Conservation (phyloP, 345 rosid species). For the Kernera saxatilis region DNA sequence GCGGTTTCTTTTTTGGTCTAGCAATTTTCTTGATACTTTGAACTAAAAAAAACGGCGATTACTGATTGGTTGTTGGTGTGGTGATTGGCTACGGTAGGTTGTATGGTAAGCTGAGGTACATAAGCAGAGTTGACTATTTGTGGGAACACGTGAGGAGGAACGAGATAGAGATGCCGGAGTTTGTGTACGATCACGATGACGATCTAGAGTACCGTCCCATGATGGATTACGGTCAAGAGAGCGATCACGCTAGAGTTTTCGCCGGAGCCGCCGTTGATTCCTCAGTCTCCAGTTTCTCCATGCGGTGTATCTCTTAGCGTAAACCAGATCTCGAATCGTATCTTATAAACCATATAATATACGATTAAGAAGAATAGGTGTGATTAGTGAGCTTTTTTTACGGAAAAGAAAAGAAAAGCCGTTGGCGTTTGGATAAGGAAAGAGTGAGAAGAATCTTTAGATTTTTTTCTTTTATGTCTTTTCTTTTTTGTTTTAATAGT, state of each 20-base stretch:
- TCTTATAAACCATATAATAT: conserved; percentile 17
- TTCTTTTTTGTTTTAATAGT: background rate
- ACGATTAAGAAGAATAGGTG: background rate
- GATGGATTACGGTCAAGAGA: conserved; percentile 74
- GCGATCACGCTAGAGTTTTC: conserved; percentile 57
- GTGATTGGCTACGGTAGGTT: conserved; percentile 42
- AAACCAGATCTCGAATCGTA: conserved; percentile 15
- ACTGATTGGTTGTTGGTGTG: conserved; percentile 8
- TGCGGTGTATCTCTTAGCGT: conserved; percentile 56
- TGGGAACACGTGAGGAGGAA: conserved; percentile 77
- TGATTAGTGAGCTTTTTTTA: conserved; percentile 14
- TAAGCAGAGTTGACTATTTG: conserved; percentile 60
- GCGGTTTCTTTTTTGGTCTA: background rate
- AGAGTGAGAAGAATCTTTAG: background rate
- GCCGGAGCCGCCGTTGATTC: conserved; percentile 46
- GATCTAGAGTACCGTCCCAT: conserved; percentile 69
- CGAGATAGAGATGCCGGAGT: conserved; percentile 68
- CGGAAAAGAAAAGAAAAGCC: conserved; percentile 3
- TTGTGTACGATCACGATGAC: conserved; percentile 68
- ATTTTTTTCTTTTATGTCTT: background rate
- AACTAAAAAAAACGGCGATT: background rate
- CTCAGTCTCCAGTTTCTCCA: conserved; percentile 47
- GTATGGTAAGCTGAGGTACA: conserved; percentile 60
- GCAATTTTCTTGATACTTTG: background rate
- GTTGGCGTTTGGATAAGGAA: conserved; percentile 23